Base-by-base conservation (phyloP, 2,329 filamentous ascomycete genomes). In the Knufia petricola region DNA sequence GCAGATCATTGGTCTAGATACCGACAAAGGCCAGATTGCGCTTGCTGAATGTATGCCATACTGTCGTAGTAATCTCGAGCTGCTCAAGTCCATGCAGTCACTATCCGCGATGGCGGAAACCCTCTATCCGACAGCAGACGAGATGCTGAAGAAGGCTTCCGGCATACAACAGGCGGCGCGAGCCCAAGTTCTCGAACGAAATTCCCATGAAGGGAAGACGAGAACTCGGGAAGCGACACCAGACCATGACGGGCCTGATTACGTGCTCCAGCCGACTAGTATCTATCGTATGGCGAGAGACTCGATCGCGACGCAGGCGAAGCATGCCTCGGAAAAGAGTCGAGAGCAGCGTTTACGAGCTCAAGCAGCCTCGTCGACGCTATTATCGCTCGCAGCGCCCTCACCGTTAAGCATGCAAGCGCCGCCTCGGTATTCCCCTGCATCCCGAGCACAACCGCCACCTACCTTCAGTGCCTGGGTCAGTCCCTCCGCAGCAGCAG, bases 1-100 rank as follows among this genome's bases (percentile, higher is more conserved):
- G 3, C 64, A 69, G 13, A 55, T 72, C 4, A 59, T 71, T 4
- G 68, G 46, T 19, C 19, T 47, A 3, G 51, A 55, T 26, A 47
- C 50, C 17, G 47, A 53, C 8, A 37, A 38, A 23, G 44, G 51
- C 50, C 26, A 53, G 50, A 19, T 41, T 40, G 31, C 21, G 46
- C 30, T 43, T 55, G 37, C 46, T 47, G 19, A 47, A 12, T 41
- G 28, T 17, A 50, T 46, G 26, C 37, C 54, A 1, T 51, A 57
- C 4, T 30, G 60, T 17, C 52, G 47, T 13, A 58, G 57, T 32
- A 60, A 60, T 17, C 53, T 60, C 3, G 38, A 52, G 2, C 52
- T 46, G 12, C 36, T 60, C 21, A 55, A 51, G 24, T 15, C 40
- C 8, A 60, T 60, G 59, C 54, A 53, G 21, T 52, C 51, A 3